These are phyloP conservation scores for Aspergillus sp. DNA, from an alignment of 2,329 filamentous ascomycete genomes.

Conservation along the genomic window DNA sequence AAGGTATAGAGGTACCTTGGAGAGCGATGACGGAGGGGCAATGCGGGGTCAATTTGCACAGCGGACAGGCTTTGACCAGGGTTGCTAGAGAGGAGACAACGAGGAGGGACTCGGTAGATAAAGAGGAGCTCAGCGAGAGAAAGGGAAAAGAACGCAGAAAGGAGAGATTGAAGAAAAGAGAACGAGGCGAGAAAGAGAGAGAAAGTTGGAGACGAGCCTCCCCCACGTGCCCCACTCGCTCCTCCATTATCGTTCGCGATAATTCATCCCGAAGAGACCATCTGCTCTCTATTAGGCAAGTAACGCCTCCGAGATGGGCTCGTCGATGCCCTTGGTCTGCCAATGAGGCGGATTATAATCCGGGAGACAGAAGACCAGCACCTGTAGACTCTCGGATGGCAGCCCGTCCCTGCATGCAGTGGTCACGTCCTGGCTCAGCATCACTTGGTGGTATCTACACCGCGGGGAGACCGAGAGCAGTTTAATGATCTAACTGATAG, in stretches of 20 bases:
- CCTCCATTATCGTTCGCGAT: constrained; percentile 9
- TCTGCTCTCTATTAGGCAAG: not conserved
- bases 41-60: not conserved
- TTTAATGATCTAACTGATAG: not conserved
- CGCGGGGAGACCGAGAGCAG: not conserved
- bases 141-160: not conserved
- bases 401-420: not conserved
- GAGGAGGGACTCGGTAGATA: not conserved
- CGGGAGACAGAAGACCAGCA: no score
- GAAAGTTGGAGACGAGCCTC: constrained; percentile 1
- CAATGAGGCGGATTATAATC: no score
- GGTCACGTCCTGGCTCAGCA: not conserved
- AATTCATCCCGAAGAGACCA: constrained; percentile 1
- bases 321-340: no score
- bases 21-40: not conserved
- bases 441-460: not conserved
- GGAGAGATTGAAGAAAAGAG: not conserved
- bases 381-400: not conserved
- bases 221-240: constrained; percentile 14
- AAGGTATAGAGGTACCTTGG: not conserved
- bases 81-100: not conserved
- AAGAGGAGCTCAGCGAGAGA: not conserved
- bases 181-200: not conserved
- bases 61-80: not conserved
- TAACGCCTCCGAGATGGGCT: not conserved